Evolutionary conservation across 2,329 filamentous ascomycete genomes (phyloP).

Genomic region (Laburnicola sp.): DNA sequence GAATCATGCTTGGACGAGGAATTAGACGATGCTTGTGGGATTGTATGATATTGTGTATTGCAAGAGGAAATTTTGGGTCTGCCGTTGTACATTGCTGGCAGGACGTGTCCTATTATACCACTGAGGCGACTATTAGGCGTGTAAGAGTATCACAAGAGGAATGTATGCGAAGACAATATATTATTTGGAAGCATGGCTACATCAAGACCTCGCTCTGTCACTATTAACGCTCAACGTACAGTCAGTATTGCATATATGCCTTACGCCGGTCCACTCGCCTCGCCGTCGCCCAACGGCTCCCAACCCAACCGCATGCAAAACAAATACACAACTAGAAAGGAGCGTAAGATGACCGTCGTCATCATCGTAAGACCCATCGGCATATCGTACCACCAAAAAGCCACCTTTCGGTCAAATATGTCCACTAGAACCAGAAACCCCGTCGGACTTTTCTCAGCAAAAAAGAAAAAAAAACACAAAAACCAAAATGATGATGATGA

Average conservation of each 20-base stretch:
- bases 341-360: constrained; percentile 33
- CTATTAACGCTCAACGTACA: constrained; percentile 18
- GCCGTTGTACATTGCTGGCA: not conserved
- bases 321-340: constrained; percentile 22
- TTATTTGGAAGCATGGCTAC: not conserved
- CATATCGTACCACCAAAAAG: constrained; percentile 13
- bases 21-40: constrained; percentile 8
- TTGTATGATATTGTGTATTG: constrained; percentile 9
- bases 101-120: not conserved
- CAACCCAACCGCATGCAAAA: not conserved
- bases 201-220: not conserved
- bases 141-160: no score
- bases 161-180: not conserved
- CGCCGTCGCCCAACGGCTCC: not conserved
- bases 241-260: constrained; percentile 3
- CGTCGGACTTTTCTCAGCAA: constrained; percentile 3
- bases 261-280: not conserved
- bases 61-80: not conserved
- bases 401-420: constrained; percentile 25
- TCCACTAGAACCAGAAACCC: constrained; percentile 27
- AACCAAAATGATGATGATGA: constrained; percentile 15
- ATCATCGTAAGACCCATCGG: constrained; percentile 30
- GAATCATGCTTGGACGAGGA: constrained; percentile 89
- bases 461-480: constrained; percentile 7
- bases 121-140: no score